Evolutionary conservation across 331 rosid genomes (phyloP).

Genomic region (Quercus phellos): DNA sequence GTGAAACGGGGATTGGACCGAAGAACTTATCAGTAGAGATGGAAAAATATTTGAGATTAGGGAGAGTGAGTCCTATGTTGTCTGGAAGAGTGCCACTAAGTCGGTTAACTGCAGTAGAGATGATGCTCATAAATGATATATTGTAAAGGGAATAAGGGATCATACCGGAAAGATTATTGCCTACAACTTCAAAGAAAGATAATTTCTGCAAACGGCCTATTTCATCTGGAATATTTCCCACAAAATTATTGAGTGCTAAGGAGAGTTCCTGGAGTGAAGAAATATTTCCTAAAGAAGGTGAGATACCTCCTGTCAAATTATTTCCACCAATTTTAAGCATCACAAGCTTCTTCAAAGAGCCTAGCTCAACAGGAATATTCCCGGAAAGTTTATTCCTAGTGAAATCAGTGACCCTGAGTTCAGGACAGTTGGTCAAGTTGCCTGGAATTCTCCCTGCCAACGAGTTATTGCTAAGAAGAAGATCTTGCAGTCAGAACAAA

Average conservation of each 20-base stretch:
- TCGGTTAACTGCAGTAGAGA: neutral
- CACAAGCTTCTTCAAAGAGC: neutral
- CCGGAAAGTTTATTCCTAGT: neutral
- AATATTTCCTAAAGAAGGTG: neutral
- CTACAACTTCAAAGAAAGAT: fast-evolving
- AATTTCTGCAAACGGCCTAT: neutral
- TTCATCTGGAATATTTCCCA: conserved; percentile 1
- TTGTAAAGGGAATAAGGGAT: conserved; percentile 19
- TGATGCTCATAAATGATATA: neutral
- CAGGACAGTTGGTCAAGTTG: neutral
- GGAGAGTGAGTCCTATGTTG: neutral
- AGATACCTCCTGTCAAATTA: neutral
- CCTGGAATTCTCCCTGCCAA: conserved; percentile 13
- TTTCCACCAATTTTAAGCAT: fast-evolving
- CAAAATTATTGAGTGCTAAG: neutral
- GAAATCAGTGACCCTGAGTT: neutral
- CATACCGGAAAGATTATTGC: neutral
- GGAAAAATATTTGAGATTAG: neutral
- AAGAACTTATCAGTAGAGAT: neutral
- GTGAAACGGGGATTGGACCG: conserved; percentile 19
- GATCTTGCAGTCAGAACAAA: neutral
- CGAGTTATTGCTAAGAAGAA: neutral
- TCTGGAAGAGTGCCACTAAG: conserved; percentile 14
- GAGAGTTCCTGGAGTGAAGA: neutral
- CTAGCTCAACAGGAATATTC: neutral